A percentile compares a stretch with the other conserved stretches of the same genome.
Evolutionary conservation across 345 rosid species (phyloP).

Genomic region (Kernera saxatilis): DNA sequence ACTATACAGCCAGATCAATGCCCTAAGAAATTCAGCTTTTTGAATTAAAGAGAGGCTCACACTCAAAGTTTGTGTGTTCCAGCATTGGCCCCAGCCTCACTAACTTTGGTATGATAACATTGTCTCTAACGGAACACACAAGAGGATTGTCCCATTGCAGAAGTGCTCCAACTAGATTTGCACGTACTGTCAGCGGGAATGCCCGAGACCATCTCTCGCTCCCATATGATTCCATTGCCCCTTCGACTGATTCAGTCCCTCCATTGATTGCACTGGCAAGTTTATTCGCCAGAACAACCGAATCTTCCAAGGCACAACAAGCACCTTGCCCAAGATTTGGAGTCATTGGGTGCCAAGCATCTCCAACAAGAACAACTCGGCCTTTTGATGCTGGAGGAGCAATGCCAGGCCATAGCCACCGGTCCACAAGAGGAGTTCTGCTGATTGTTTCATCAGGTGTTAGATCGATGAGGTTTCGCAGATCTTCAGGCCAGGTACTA

Average conservation of each 20-base stretch:
- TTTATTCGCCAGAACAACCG: slow-evolving; percentile 62
- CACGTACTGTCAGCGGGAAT: slow-evolving; percentile 67
- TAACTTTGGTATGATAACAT: slow-evolving; percentile 58
- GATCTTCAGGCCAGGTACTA: slow-evolving; percentile 59
- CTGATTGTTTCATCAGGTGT: slow-evolving; percentile 71
- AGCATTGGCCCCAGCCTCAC: slow-evolving; percentile 64
- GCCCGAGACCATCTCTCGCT: slow-evolving; percentile 70
- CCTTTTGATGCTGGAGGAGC: slow-evolving; percentile 67
- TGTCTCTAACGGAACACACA: slow-evolving; percentile 62
- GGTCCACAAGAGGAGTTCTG: slow-evolving; percentile 70
- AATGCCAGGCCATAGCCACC: slow-evolving; percentile 79
- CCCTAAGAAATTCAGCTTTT: neutral
- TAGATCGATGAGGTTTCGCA: slow-evolving; percentile 49
- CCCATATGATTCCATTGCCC: slow-evolving; percentile 59
- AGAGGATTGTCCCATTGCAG: slow-evolving; percentile 85
- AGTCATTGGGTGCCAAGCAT: slow-evolving; percentile 99
- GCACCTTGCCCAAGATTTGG: slow-evolving; percentile 94
- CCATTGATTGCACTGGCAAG: slow-evolving; percentile 49
- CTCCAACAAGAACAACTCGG: slow-evolving; percentile 63
- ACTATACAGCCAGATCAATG: neutral
- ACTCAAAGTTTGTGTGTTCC: slow-evolving; percentile 80
- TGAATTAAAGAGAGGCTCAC: slow-evolving; percentile 46
- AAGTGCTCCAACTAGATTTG: slow-evolving; percentile 71
- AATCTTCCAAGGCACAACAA: slow-evolving; percentile 85
- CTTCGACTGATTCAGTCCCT: slow-evolving; percentile 42